These are phyloP conservation scores for Verticillium nubilum DNA, from an alignment of 2,329 filamentous ascomycete species.

Conservation along the genomic window DNA sequence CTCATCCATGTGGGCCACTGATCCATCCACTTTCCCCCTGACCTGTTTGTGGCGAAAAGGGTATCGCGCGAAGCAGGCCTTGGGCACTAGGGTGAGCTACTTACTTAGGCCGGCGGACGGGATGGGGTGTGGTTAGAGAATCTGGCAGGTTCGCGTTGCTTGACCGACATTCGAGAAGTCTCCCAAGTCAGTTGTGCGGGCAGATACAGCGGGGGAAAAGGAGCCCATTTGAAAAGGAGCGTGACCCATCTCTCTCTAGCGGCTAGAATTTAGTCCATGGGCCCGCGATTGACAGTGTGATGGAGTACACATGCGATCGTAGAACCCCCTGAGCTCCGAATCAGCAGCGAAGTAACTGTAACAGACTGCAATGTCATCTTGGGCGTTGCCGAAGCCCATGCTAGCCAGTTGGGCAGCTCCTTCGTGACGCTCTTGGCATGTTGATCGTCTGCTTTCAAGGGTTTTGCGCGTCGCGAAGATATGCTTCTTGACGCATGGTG, in stretches of 20 bases:
- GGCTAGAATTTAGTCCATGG: too few relatives aligned
- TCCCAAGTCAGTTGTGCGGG: background rate
- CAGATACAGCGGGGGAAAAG: background rate
- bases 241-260: too few relatives aligned
- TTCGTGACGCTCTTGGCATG: too few relatives aligned
- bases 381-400: too few relatives aligned
- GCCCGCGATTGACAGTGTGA: too few relatives aligned
- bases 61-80: background rate
- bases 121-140: background rate
- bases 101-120: background rate
- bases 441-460: background rate
- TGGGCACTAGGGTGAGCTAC: background rate
- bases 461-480: background rate
- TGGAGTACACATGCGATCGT: too few relatives aligned
- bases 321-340: too few relatives aligned
- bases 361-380: too few relatives aligned
- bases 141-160: background rate
- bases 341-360: too few relatives aligned
- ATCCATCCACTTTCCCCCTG: background rate
- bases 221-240: background rate
- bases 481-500: background rate
- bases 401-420: too few relatives aligned
- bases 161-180: background rate
- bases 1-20: background rate
- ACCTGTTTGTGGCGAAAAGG: conserved; percentile 1